Base-by-base conservation (phyloP, 495 filamentous ascomycete species). In the Penicillium crystallinum region DNA sequence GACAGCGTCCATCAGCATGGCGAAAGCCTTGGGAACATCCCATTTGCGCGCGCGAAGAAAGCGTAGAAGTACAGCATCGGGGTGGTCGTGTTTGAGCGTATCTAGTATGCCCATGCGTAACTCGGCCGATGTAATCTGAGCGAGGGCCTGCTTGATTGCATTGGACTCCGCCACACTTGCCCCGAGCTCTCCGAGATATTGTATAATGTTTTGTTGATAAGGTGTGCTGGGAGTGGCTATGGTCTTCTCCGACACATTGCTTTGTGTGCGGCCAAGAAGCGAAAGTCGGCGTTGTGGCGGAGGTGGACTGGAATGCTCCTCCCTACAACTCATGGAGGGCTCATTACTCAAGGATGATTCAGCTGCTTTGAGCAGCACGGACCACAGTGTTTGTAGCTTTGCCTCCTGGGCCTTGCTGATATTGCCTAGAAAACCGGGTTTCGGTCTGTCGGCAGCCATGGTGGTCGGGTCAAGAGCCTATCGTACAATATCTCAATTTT, bases 21-120 rank as follows among this genome's bases (percentile, higher is more conserved):
- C 79, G 22, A 97, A 80, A 9, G 91, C 90, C 61, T 87, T 89
- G 33, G 90, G 82, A 12, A 96, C 81, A 61, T 97, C 87, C 93
- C 93, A 98, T 67, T 97, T 97, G 23, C 93, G 79, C 15, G 93
- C 93, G 30, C 93, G 80, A 41, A 98, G 73, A 65, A 96, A 98
- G 17, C 93, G 86, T 38, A 97, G 75, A n/a, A 96, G 73, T 36
- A 97, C 74, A 1, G 79, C 88, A 66, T 98, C 93, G 0, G 93
- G 93, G 63, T 95, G 81, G 61, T 97, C 92, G 62, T 90, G 86
- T 74, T 96, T 96, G 35, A 90, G 79, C 81, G 91, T 91, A 46
- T 77, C 77, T 82, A 93, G 89, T 62, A 96, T 85, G 2, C 88
- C 84, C 17, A 77, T 69, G 19, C 90, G 80, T 48, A 97, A 77